Base-by-base conservation (phyloP, 1,284 basidiomycete genomes). In the Leccinum glutinopallens region DNA sequence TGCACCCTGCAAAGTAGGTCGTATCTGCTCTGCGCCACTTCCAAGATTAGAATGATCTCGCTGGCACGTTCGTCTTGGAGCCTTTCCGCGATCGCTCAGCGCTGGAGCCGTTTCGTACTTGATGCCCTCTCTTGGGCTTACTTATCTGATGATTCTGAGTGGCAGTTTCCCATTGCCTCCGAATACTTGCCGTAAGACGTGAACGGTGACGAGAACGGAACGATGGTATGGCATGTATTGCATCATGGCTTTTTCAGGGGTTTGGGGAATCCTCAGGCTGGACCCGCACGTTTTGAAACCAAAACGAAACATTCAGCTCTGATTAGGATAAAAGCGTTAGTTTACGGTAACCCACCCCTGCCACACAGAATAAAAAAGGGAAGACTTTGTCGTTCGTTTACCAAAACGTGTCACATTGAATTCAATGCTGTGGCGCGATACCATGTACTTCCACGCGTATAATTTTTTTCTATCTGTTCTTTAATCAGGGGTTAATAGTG, bases 31-130 rank as follows among this genome's bases (percentile, higher is more conserved):
- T 59, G 59, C 35, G 43, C 65, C 67, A 58, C 59, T 46, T 63
- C 63, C 62, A 37, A 64, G 53, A 63, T 66, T 63, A 64, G 60
- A 43, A 8, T 32, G 29, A 29, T 59, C 22, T 19, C 33, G 15
- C 15, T 55, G 63, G 29, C 60, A 39, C 64, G 17, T 37, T 46
- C 12, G 53, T 67, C 15, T 56, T 59, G 59, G 12, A 55, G 35
- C 49, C 22, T 51, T 15, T 59, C 65, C 53, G 62, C 57, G 70
- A 70, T 57, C 15, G 65, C 53, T 65, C 63, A 60, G 68, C 63
- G 66, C 39, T n/a, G 9, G 35, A 25, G 19, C 2, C 10, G 22
- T 62, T 41, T 51, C 61, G 51, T 33, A 59, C 59, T 61, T 51
- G 33, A 53, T 12, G 5, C 64, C 41, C 43, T 51, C 57, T 56